phyloP scores from a whole-genome alignment of 2,329 filamentous ascomycete genomes.

The Ophiostoma quercus region DNA sequence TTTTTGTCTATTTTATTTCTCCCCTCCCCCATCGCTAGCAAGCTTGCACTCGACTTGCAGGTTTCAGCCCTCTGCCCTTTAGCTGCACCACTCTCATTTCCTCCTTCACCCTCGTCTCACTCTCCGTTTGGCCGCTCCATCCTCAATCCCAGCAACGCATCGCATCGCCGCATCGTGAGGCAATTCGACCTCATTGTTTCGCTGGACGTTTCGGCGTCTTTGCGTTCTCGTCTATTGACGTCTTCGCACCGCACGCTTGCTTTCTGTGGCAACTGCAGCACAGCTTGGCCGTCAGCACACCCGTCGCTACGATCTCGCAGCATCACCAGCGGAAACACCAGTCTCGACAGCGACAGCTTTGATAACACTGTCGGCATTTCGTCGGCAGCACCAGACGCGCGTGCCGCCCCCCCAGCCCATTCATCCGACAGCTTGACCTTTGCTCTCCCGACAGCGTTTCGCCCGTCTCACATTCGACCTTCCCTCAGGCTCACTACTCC shows the following conservation, averaged over 20 bases:
- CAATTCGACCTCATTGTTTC: conserved; percentile 9
- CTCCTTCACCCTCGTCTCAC: conserved; percentile 1
- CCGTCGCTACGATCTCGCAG: conserved; percentile 1
- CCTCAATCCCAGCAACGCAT: conserved; percentile 14
- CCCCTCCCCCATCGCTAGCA: conserved; percentile 19
- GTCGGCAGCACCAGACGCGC: neutral
- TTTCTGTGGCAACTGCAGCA: neutral
- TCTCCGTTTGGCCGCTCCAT: conserved; percentile 15
- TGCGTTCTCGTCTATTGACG: neutral
- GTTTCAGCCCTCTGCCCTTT: conserved; percentile 20
- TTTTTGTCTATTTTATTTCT: conserved; percentile 15
- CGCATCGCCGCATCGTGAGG: neutral
- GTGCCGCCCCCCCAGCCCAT: neutral
- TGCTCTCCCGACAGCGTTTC: neutral
- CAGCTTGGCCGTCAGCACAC: neutral
- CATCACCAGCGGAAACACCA: neutral
- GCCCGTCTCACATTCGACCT: neutral
- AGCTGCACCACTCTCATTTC: conserved; percentile 19
- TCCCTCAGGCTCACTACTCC: neutral
- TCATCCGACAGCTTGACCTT: neutral
- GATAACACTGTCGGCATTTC: neutral
- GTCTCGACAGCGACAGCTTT: neutral
- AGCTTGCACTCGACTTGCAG: conserved; percentile 20
- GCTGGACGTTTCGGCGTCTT: conserved; percentile 15
- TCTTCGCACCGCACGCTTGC: conserved; percentile 7